phyloP scores from a whole-genome alignment of 164 flowering plant genomes.

The Tetrastigma voinierianum region DNA sequence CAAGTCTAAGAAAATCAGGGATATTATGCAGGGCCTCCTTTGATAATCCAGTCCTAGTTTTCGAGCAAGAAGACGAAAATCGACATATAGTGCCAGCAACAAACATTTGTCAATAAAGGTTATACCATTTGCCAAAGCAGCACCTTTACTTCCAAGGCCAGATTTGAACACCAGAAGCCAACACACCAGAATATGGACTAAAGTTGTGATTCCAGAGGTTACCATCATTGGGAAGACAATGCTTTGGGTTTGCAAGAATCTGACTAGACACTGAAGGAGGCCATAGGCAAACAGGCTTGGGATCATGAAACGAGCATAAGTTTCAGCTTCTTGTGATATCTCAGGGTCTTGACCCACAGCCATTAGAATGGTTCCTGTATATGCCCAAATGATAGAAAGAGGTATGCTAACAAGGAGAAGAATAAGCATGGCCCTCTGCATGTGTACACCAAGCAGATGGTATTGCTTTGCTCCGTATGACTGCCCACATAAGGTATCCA shows the following conservation, averaged over 20 bases:
- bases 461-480: constrained; percentile 52
- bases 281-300: constrained; percentile 46
- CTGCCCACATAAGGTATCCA: constrained; percentile 54
- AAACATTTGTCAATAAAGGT: constrained; percentile 45
- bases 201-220: constrained; percentile 30
- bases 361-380: constrained; percentile 30
- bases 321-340: constrained; percentile 37
- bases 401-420: constrained; percentile 38
- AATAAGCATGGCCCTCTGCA: constrained; percentile 47
- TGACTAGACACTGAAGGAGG: constrained; percentile 38
- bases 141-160: constrained; percentile 45
- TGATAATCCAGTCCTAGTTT: constrained; percentile 50
- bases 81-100: constrained; percentile 31
- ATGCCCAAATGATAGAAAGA: constrained; percentile 41
- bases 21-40: constrained; percentile 31
- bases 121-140: constrained; percentile 44
- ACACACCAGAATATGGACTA: constrained; percentile 34
- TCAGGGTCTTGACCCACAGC: constrained; percentile 35
- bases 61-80: constrained; percentile 39
- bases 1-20: constrained; percentile 32
- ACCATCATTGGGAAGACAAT: constrained; percentile 52
- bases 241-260: constrained; percentile 50
- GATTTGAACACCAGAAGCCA: constrained; percentile 44
- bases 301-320: constrained; percentile 37
- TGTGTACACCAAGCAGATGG: constrained; percentile 40